These are phyloP conservation scores for Cyclotella sp. DNA, from an alignment of 108 stramenopile genomes.

Conservation along the genomic window DNA sequence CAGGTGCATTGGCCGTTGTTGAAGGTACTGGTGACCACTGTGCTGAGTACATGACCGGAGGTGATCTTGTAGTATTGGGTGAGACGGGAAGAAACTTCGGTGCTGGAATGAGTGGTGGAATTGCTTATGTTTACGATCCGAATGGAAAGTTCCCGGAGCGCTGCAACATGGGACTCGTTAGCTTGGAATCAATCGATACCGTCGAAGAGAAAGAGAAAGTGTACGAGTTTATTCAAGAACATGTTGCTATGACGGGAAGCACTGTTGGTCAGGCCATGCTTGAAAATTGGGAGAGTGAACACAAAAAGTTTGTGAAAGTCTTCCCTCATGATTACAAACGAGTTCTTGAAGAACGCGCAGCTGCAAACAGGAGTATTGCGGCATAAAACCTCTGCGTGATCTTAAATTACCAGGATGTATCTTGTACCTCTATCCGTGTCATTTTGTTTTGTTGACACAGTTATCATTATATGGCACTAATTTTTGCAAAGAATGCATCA, in stretches of 20 bases:
- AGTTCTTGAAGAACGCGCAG: conserved; percentile 81
- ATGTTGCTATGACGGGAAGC: conserved; percentile 88
- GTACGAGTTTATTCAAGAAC: conserved; percentile 90
- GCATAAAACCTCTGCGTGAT: conserved; percentile 11
- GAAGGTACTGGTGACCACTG: conserved; percentile 99
- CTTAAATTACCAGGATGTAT: too few species aligned
- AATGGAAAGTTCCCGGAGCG: conserved; percentile 89
- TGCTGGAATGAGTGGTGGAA: conserved; percentile 98
- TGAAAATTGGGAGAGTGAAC: conserved; percentile 82
- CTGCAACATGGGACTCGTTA: conserved; percentile 98
- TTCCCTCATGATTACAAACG: conserved; percentile 97
- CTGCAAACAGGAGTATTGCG: conserved; percentile 60
- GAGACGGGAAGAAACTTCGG: conserved; percentile 97
- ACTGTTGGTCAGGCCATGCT: conserved; percentile 85
- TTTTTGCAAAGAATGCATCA: too few species aligned
- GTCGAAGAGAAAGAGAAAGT: conserved; percentile 86
- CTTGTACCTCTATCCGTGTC: too few species aligned
- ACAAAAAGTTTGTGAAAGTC: conserved; percentile 93
- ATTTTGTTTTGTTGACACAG: too few species aligned
- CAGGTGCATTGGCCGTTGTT: conserved; percentile 95
- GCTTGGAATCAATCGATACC: conserved; percentile 79
- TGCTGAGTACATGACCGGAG: conserved; percentile 99
- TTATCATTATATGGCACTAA: too few species aligned
- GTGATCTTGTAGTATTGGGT: conserved; percentile 91
- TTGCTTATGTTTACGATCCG: conserved; percentile 97